phyloP scores from a whole-genome alignment of 805 yeast species.

The Candida dendrica region DNA sequence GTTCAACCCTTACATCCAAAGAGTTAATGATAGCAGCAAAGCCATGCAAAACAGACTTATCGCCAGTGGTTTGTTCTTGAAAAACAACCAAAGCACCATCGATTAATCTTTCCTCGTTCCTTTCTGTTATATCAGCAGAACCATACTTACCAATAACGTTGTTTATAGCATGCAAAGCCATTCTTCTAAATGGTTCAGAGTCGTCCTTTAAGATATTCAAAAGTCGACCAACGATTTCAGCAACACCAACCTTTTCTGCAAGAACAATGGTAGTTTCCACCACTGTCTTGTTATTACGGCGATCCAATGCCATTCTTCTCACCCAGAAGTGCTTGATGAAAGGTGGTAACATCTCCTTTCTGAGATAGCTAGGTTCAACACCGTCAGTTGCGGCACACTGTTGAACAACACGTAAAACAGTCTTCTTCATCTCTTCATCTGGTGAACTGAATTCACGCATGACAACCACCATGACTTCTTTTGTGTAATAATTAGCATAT shows the following conservation, averaged over 20 bases:
- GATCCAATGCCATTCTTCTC: constrained; percentile 69
- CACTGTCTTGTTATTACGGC: constrained; percentile 49
- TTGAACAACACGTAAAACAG: constrained; percentile 62
- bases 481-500: constrained; percentile 69
- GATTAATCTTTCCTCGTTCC: constrained; percentile 55
- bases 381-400: constrained; percentile 58
- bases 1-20: constrained; percentile 56
- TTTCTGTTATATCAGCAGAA: constrained; percentile 51
- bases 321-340: constrained; percentile 77
- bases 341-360: constrained; percentile 45
- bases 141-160: constrained; percentile 46
- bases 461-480: constrained; percentile 61
- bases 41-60: constrained; percentile 48
- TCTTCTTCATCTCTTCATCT: constrained; percentile 79
- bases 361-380: constrained; percentile 42
- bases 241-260: constrained; percentile 60
- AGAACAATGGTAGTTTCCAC: constrained; percentile 65
- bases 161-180: constrained; percentile 70
- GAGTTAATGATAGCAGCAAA: constrained; percentile 58
- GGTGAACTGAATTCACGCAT: constrained; percentile 71
- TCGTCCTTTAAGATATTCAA: constrained; percentile 66
- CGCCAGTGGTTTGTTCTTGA: constrained; percentile 67
- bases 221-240: constrained; percentile 50
- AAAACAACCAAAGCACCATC: constrained; percentile 79
- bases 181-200: constrained; percentile 68